Evolutionary conservation across 192 early-diverging fungal species (phyloP).

Genomic region (Umbelopsis isabellina): DNA sequence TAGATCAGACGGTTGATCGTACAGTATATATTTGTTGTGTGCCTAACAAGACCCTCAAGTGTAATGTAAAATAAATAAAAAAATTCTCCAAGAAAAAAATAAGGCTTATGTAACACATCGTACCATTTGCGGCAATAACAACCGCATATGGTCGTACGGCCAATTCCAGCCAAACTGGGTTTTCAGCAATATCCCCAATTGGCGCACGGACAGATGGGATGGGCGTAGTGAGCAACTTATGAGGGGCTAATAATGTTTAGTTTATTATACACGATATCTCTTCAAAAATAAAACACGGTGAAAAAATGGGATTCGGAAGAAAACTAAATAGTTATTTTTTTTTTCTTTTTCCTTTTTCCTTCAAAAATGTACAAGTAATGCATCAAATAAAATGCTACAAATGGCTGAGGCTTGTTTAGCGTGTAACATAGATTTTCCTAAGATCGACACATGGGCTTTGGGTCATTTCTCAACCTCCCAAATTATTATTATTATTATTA

Average conservation of each 20-base stretch:
- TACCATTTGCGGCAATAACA: slow-evolving; percentile 19
- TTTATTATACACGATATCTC: slow-evolving; percentile 10
- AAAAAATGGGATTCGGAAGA: not conserved
- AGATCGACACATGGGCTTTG: slow-evolving; percentile 20
- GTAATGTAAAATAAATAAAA: no score
- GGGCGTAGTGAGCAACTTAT: not conserved
- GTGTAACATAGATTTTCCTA: not conserved
- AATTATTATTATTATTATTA: not conserved
- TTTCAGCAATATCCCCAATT: not conserved
- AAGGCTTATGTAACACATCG: no score
- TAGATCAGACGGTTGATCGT: no score
- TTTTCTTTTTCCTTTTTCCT: no score
- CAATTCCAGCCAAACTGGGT: not conserved
- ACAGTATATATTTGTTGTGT: no score
- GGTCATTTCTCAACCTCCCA: not conserved
- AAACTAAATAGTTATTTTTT: not conserved
- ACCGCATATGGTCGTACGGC: slow-evolving; percentile 15
- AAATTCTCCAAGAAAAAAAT: no score
- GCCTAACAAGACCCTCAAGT: no score
- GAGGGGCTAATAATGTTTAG: not conserved
- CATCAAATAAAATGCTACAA: not conserved
- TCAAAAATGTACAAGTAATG: no score
- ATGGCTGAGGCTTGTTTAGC: not conserved
- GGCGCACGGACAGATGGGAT: not conserved
- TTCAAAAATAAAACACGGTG: not conserved